Percentiles rank a stretch among this genome's conserved stretches.
These are phyloP conservation scores for Aureobasidium sp. DNA, from an alignment of 2,329 filamentous ascomycete species.

Conservation along the genomic window DNA sequence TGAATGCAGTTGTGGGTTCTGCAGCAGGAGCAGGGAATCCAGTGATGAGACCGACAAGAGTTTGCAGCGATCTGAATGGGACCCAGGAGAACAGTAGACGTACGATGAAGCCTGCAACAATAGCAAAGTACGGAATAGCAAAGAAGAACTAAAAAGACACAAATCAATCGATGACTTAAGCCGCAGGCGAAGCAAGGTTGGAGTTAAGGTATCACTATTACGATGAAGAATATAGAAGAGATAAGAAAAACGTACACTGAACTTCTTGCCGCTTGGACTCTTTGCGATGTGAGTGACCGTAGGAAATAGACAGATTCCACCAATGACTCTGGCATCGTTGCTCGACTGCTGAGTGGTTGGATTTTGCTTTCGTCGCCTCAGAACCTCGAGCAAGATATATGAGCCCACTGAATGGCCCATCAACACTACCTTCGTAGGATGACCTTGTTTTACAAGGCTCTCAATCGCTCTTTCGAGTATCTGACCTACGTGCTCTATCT, in stretches of 20 bases:
- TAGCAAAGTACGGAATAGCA: conserved; percentile 10
- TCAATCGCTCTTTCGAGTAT: conserved; percentile 33
- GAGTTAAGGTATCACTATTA: neutral
- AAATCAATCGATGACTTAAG: neutral
- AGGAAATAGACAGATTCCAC: conserved; percentile 38
- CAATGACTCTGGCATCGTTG: conserved; percentile 22
- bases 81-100: conserved; percentile 37
- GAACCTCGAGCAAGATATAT: conserved; percentile 39
- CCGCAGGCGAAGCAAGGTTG: neutral
- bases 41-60: conserved; percentile 38
- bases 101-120: conserved; percentile 26
- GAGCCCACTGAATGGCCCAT: conserved; percentile 43
- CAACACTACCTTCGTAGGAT: conserved; percentile 27
- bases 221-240: neutral
- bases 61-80: conserved; percentile 33
- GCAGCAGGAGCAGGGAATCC: conserved; percentile 38
- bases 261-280: conserved; percentile 36
- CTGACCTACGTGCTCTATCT: conserved; percentile 43
- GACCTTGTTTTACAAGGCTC: neutral
- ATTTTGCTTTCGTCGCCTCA: conserved; percentile 23
- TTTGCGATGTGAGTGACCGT: conserved; percentile 41
- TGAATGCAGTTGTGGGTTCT: conserved; percentile 43
- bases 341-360: neutral
- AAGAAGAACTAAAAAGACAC: conserved; percentile 1
- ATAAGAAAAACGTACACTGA: conserved; percentile 28